A percentile compares a stretch with the other conserved stretches of the same genome.
Evolutionary conservation across 2,329 filamentous ascomycete species (phyloP).

Genomic region (Fusarium gaditjirri): DNA sequence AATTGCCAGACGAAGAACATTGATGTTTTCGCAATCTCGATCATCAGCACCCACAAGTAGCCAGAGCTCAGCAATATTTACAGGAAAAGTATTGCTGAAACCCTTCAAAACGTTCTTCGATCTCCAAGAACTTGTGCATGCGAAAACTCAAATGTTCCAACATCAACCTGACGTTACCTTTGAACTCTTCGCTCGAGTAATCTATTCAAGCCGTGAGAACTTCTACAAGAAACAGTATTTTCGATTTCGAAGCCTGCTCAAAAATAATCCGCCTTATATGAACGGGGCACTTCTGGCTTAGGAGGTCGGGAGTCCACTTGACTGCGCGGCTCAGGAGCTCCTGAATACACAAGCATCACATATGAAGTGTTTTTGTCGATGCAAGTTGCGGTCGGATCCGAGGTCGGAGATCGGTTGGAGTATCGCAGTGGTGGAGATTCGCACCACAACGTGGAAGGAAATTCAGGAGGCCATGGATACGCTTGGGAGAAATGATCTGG

Average conservation of each 20-base stretch:
- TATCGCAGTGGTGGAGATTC: constrained; percentile 43
- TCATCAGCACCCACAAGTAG: constrained; percentile 11
- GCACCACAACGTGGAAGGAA: constrained; percentile 45
- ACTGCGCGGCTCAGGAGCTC: constrained; percentile 42
- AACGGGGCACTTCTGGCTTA: constrained; percentile 45
- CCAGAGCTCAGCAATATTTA: not conserved
- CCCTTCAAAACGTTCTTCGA: constrained; percentile 66
- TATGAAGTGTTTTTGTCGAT: constrained; percentile 48
- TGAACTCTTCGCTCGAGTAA: constrained; percentile 72
- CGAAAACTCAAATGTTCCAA: constrained; percentile 50
- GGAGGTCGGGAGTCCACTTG: constrained; percentile 42
- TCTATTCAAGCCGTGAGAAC: constrained; percentile 65
- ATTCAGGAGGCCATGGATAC: constrained; percentile 39
- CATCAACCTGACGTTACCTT: constrained; percentile 58
- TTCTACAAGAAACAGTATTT: constrained; percentile 66
- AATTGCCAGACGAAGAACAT: not conserved
- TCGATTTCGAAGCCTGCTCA: constrained; percentile 71
- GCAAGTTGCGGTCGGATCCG: constrained; percentile 40
- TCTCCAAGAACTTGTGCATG: constrained; percentile 67
- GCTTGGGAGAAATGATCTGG: constrained; percentile 46
- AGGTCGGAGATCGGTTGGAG: constrained; percentile 41
- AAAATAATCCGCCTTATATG: constrained; percentile 64
- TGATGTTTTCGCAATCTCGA: not conserved
- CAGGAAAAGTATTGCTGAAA: constrained; percentile 11
- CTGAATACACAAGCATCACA: constrained; percentile 27